Percentiles rank a stretch among this genome's conserved stretches.
Evolutionary conservation across 352 stramenopile species (phyloP).

Genomic region (Globisporangium cylindrosporum): DNA sequence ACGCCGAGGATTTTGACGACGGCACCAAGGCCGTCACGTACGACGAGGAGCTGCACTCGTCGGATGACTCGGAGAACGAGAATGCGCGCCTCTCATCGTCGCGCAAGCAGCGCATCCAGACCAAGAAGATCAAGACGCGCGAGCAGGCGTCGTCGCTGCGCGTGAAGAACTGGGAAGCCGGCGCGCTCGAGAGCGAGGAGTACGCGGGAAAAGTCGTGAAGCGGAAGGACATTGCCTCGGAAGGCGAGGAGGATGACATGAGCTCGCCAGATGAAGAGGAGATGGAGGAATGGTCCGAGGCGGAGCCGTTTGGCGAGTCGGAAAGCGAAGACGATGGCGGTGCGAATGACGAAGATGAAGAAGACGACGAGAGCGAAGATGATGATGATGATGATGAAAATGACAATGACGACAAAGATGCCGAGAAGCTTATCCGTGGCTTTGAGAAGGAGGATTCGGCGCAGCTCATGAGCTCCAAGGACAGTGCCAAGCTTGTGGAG

Average conservation of each 20-base stretch:
- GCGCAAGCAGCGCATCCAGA: conserved; percentile 59
- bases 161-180: conserved; percentile 73
- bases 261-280: conserved; percentile 74
- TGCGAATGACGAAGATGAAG: conserved; percentile 24
- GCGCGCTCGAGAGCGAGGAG: conserved; percentile 41
- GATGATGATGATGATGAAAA: conserved; percentile 27
- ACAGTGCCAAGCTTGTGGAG: conserved; percentile 74
- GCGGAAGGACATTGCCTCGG: conserved; percentile 44
- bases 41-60: conserved; percentile 18
- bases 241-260: conserved; percentile 7
- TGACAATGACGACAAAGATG: conserved; percentile 50
- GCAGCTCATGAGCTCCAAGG: conserved; percentile 67
- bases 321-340: conserved; percentile 38
- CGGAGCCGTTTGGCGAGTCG: conserved; percentile 73
- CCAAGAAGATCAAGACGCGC: conserved; percentile 25
- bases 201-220: conserved; percentile 82
- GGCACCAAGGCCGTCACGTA: conserved; percentile 62
- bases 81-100: conserved; percentile 38
- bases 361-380: conserved; percentile 33
- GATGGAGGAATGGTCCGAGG: conserved; percentile 78
- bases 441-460: conserved; percentile 80
- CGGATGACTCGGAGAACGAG: conserved; percentile 21
- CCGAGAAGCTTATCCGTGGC: conserved; percentile 71
- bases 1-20: conserved; percentile 81
- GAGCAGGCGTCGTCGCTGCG: conserved; percentile 66